Conservation (phyloP, 495 filamentous ascomycete genomes). For the Cudoniella acicularis region DNA sequence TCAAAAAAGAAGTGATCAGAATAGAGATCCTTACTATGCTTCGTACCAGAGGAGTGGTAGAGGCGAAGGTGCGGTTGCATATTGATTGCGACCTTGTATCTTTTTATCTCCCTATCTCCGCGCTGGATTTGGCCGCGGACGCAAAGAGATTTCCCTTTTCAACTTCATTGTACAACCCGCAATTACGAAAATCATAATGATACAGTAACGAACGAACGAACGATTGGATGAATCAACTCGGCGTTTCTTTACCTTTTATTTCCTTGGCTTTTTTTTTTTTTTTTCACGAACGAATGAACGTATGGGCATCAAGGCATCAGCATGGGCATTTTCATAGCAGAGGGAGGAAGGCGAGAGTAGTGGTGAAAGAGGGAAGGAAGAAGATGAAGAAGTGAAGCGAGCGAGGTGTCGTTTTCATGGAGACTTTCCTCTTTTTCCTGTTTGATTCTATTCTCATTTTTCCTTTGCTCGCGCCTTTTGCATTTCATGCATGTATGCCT, state of each 20-base stretch:
- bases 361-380: background rate
- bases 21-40: background rate
- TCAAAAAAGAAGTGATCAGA: background rate
- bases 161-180: background rate
- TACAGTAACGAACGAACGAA: slow-evolving; percentile 1
- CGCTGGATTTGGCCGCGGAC: background rate
- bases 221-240: background rate
- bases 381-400: too few species aligned
- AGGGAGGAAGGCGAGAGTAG: background rate
- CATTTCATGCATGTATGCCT: background rate
- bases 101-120: background rate
- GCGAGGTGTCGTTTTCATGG: background rate
- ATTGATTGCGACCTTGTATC: background rate
- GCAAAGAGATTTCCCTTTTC: background rate
- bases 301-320: background rate
- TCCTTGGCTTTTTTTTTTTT: background rate
- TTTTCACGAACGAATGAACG: background rate
- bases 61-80: background rate
- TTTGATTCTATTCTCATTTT: too few species aligned
- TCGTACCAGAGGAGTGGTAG: background rate
- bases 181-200: slow-evolving; percentile 3
- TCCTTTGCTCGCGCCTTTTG: too few species aligned
- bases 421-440: background rate
- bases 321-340: background rate
- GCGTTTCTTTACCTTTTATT: background rate